Evolutionary conservation across 2,329 filamentous ascomycete species (phyloP), one percentile per base, ranked within the genome.

Genomic region (Botrytis elliptica): DNA sequence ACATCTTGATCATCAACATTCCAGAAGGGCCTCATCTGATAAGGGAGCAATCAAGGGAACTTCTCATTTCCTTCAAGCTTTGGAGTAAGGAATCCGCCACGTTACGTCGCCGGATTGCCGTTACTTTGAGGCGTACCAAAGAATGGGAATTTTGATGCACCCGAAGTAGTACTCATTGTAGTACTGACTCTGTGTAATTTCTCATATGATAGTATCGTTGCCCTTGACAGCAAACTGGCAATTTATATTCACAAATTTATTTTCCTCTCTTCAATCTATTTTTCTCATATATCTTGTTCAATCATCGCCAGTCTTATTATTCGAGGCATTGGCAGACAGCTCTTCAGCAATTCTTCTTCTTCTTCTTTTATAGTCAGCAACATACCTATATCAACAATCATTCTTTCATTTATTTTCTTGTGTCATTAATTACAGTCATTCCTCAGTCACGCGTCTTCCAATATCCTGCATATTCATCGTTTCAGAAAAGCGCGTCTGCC

Each of bases 151-250:
- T 67, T 46, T 76, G 64, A 72, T 74, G 74, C 75, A 73, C 74
- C 72, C 69, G 73, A 71, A 67, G 65, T 72, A 42, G 65, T 75
- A 71, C 71, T 42, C 73, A 74, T 75, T 78, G 78, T 79, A 64
- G 68, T 73, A 73, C 78, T 78, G 78, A 78, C 77, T 77, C 76
- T 76, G 75, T 66, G 70, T 78, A 79, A 79, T 80, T 77, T 80
- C 75, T 63, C 68, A 73, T 77, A 65, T 75, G 59, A 72, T 75
- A 76, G 66, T 73, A 59, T 44, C 71, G 75, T 79, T 78, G 76
- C 78, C 77, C 78, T 76, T 79, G 75, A 76, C 77, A 79, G 78
- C 75, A 59, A 73, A 73, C 59, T 73, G 25, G 42, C 33, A 62
- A 73, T 72, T 64, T 64, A 70, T 73, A 68, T 70, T 68, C 55